Percentiles rank a stretch among this genome's conserved stretches.
Evolutionary conservation across 345 rosid genomes (phyloP).

Genomic region (Gossypium bickii): DNA sequence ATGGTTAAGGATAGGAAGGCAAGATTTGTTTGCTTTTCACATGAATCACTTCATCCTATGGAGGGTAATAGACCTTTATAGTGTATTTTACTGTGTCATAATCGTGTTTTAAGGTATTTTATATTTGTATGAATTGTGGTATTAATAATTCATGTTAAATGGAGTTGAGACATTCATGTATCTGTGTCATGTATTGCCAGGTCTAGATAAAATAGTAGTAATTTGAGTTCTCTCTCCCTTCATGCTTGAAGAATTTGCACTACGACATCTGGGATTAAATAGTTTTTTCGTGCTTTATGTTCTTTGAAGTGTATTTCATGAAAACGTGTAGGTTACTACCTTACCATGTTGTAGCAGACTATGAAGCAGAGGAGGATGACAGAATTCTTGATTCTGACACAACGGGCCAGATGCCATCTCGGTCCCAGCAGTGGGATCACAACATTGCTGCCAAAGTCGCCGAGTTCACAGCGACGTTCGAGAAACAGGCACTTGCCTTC

Average conservation of each 20-base stretch:
- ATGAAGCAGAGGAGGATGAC: conserved; percentile 96
- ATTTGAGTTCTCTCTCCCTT: not conserved
- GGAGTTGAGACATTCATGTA: not conserved
- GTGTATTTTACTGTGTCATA: not conserved
- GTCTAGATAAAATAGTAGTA: not conserved
- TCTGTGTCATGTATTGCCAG: not conserved
- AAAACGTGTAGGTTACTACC: conserved; percentile 66
- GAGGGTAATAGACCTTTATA: not conserved
- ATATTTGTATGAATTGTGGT: not conserved
- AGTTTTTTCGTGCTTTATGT: not conserved
- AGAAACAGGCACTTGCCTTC: conserved; percentile 80
- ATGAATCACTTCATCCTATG: not conserved
- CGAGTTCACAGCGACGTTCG: conserved; percentile 77
- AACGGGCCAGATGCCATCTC: conserved; percentile 67
- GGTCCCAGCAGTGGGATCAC: conserved; percentile 86
- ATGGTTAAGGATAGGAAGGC: not conserved
- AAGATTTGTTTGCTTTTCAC: conserved; percentile 2
- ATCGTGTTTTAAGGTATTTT: not conserved
- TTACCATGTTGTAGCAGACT: conserved; percentile 89
- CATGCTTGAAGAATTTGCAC: not conserved
- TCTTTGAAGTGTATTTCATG: not conserved
- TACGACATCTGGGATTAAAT: not conserved
- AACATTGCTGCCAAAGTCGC: conserved; percentile 85
- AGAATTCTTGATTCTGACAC: conserved; percentile 82
- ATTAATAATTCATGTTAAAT: not conserved